phyloP scores from a whole-genome alignment of 2,329 filamentous ascomycete species.

The Helotiales sp. region DNA sequence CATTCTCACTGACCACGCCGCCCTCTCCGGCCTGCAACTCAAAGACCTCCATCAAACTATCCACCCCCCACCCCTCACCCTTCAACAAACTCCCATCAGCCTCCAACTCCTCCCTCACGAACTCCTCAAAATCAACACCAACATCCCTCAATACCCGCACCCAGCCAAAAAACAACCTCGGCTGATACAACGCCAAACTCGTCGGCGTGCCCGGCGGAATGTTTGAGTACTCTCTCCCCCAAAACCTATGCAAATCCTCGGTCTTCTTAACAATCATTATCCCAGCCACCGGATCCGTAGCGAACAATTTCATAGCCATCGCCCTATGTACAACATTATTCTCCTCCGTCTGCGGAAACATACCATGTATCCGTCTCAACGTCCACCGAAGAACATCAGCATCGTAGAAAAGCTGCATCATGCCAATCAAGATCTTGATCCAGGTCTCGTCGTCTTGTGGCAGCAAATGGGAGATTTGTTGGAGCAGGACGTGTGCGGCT shows the following conservation, averaged over 20 bases:
- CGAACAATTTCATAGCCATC: constrained; percentile 3
- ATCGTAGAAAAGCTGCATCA: constrained; percentile 1
- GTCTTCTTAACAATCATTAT: constrained; percentile 14
- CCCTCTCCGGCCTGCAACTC: neutral
- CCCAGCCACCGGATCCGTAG: neutral
- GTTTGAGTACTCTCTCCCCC: neutral
- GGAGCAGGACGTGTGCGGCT: neutral
- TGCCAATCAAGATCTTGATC: neutral
- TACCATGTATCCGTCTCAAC: neutral
- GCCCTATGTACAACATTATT: constrained; percentile 8
- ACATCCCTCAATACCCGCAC: constrained; percentile 8
- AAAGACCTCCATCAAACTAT: neutral
- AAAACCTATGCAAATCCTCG: constrained; percentile 8
- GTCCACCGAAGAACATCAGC: neutral
- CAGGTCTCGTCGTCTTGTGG: neutral
- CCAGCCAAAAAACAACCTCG: constrained; percentile 11
- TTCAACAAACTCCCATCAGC: neutral
- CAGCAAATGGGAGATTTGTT: neutral
- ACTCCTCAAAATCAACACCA: neutral
- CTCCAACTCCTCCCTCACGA: constrained; percentile 15
- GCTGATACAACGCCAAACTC: constrained; percentile 15
- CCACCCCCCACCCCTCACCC: constrained; percentile 11
- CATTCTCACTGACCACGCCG: neutral
- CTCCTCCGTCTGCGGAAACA: neutral
- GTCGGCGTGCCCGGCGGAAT: constrained; percentile 13